Evolutionary conservation across 208 protist genomes (phyloP), one percentile per base, ranked within the genome.

Genomic region (Angomonas desouzai): DNA sequence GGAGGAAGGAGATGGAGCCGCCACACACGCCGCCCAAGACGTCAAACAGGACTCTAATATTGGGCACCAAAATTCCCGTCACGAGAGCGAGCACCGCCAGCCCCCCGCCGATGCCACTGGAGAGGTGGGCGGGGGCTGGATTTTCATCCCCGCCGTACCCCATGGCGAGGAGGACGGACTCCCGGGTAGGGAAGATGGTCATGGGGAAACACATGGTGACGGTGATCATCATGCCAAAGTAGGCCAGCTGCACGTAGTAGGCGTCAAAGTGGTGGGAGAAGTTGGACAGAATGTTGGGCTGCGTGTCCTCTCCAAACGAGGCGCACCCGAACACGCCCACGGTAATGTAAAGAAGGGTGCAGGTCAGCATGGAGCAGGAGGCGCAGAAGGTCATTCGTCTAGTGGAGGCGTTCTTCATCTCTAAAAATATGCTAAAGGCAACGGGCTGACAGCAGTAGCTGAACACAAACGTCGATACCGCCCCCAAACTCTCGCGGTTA

Each of bases 121-220:
- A 77, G 28, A 87, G 38, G 69, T 65, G 76, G 36, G 30, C 36
- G 23, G 74, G 62, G 22, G 66, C 66, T 2, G 70, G 58, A 4
- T 63, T 66, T 30, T 74, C 62, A 10, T 88, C 79, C 0, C 74
- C 76, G 25, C 62, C 48, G 76, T 86, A 92, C 29, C 82, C 78
- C 33, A 92, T 55, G 32, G 62, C 69, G 55, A 80, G 73, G 36
- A 92, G 66, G 7, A 92, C 67, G 11, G 80, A 81, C 67, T 92
- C 85, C 13, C 85, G 81, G 11, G 81, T 89, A 2, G 83, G 83
- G 47, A 92, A 91, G 62, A 94, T 88, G 33, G 72, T 80, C 69
- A 94, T 87, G 11, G 89, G 89, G 64, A 94, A 92, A 27, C 78
- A 81, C 76, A 94, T 87, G 23, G 83, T 91, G 34, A 91, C 77